These are phyloP conservation scores for Talaromyces adpressus DNA, from an alignment of 495 filamentous ascomycete species.

Conservation along the genomic window DNA sequence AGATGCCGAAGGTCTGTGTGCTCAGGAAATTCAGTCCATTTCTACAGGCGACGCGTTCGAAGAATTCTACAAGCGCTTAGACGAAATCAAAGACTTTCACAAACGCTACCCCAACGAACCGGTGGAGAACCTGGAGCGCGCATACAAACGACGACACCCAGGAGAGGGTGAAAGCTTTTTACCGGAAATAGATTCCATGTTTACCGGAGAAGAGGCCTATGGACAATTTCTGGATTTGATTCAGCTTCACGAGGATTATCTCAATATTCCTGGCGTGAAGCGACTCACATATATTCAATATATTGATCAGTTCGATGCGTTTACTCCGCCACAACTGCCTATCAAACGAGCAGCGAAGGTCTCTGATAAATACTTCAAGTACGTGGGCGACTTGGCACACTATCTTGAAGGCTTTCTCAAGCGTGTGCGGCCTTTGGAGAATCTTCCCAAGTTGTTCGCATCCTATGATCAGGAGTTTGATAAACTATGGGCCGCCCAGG, in stretches of 20 bases:
- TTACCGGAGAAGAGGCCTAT: slow-evolving; percentile 89
- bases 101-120: slow-evolving; percentile 88
- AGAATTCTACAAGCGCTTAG: slow-evolving; percentile 81
- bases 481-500: slow-evolving; percentile 68
- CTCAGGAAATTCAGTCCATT: slow-evolving; percentile 75
- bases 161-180: slow-evolving; percentile 55
- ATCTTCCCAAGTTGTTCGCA: slow-evolving; percentile 69
- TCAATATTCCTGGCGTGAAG: slow-evolving; percentile 81
- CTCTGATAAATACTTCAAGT: slow-evolving; percentile 85
- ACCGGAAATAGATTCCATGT: slow-evolving; percentile 78
- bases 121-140: slow-evolving; percentile 88
- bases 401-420: slow-evolving; percentile 86
- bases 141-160: slow-evolving; percentile 70
- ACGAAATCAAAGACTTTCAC: slow-evolving; percentile 78
- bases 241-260: slow-evolving; percentile 72
- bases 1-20: slow-evolving; percentile 61
- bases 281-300: slow-evolving; percentile 86
- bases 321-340: slow-evolving; percentile 60
- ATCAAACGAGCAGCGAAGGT: slow-evolving; percentile 76
- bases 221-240: slow-evolving; percentile 89
- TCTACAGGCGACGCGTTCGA: slow-evolving; percentile 85
- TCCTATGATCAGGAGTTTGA: slow-evolving; percentile 78
- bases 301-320: slow-evolving; percentile 79
- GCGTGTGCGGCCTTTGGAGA: slow-evolving; percentile 72
- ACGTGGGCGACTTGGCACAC: slow-evolving; percentile 67